Conservation (phyloP, 495 filamentous ascomycete genomes). For the Xylaria intraflava region DNA sequence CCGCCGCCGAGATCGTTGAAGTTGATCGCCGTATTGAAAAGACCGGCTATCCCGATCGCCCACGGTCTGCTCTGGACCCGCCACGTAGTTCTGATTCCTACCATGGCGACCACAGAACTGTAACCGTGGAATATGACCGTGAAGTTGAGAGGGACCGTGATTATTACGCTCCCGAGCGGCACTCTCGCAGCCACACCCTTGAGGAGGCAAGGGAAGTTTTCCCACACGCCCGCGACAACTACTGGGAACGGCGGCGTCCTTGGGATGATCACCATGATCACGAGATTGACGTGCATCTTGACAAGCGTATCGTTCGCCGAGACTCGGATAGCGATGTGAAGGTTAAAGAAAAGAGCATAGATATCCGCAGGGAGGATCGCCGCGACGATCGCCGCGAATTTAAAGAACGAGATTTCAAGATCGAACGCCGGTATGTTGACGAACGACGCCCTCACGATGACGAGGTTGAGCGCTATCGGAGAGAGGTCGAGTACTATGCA, state of each 20-base stretch:
- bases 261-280: slow-evolving; percentile 38
- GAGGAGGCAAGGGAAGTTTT: slow-evolving; percentile 35
- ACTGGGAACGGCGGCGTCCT: slow-evolving; percentile 34
- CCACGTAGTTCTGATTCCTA: slow-evolving; percentile 32
- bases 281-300: slow-evolving; percentile 37
- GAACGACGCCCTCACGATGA: slow-evolving; percentile 38
- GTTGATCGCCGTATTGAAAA: slow-evolving; percentile 42
- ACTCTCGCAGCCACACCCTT: slow-evolving; percentile 26
- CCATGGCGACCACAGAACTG: slow-evolving; percentile 26
- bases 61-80: slow-evolving; percentile 38
- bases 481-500: slow-evolving; percentile 63
- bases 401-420: slow-evolving; percentile 37
- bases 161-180: slow-evolving; percentile 24
- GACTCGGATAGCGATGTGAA: slow-evolving; percentile 25
- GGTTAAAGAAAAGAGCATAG: slow-evolving; percentile 21
- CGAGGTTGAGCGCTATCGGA: slow-evolving; percentile 56
- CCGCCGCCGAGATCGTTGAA: slow-evolving; percentile 36
- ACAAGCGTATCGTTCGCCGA: slow-evolving; percentile 37
- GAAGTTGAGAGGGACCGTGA: slow-evolving; percentile 39
- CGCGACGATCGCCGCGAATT: slow-evolving; percentile 29
- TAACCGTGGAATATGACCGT: slow-evolving; percentile 47
- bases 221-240: slow-evolving; percentile 26
- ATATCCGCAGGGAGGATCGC: slow-evolving; percentile 26
- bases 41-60: slow-evolving; percentile 38
- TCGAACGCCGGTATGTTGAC: slow-evolving; percentile 41